phyloP scores from a whole-genome alignment of 208 protist genomes.

The Leishmania major region DNA sequence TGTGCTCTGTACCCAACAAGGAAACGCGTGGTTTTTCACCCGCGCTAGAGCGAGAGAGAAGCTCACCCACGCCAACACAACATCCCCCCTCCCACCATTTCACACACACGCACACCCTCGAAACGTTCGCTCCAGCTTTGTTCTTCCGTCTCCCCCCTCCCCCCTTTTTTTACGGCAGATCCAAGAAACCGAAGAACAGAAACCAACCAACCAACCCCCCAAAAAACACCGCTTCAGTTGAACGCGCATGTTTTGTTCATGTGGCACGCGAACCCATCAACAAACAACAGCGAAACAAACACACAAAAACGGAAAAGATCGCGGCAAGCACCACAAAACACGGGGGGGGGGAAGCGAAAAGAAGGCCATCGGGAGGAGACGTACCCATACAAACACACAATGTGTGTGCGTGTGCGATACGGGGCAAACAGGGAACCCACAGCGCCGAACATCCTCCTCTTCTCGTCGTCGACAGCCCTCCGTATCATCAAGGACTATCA shows the following conservation, averaged over 20 bases:
- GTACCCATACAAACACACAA: background rate
- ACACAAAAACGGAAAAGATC: background rate
- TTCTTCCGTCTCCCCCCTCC: background rate
- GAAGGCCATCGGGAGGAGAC: background rate
- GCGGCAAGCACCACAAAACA: background rate
- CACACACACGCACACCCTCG: background rate
- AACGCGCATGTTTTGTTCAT: too few species aligned
- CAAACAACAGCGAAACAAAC: background rate
- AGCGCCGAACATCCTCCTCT: background rate
- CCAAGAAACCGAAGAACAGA: background rate
- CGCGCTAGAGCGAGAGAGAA: background rate
- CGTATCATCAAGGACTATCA: background rate
- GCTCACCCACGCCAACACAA: background rate
- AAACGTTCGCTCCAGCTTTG: background rate
- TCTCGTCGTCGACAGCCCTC: background rate
- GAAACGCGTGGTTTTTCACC: background rate
- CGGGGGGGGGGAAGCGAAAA: background rate
- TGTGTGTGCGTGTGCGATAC: too few species aligned
- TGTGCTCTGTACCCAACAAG: too few species aligned
- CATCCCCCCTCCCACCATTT: too few species aligned
- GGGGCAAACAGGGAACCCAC: background rate
- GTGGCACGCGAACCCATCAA: too few species aligned
- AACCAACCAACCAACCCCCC: too few species aligned
- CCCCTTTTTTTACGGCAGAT: background rate
- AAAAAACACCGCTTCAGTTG: background rate